These are phyloP conservation scores for Physaria fendleri DNA, from an alignment of 345 rosid species.

Conservation along the genomic window DNA sequence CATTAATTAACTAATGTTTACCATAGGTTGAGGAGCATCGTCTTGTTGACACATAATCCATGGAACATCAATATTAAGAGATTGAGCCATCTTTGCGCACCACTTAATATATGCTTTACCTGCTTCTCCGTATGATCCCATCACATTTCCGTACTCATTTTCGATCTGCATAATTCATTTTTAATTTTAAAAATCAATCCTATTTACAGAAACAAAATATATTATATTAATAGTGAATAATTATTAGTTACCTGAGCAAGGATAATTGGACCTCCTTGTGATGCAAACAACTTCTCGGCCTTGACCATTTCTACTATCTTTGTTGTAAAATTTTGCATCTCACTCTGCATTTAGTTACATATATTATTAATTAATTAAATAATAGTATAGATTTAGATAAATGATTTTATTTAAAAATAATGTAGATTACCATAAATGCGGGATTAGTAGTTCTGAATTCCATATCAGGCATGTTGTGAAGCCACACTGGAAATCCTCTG, in stretches of 20 bases:
- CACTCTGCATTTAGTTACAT: constrained; percentile 29
- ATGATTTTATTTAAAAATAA: neutral
- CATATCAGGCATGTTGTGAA: constrained; percentile 44
- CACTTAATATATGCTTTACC: constrained; percentile 29
- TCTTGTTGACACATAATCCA: constrained; percentile 60
- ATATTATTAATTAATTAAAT: neutral
- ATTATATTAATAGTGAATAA: no score
- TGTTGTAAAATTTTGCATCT: constrained; percentile 68
- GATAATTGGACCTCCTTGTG: constrained; percentile 80
- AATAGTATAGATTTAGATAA: neutral
- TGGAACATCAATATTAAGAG: constrained; percentile 41
- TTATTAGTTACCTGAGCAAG: constrained; percentile 55
- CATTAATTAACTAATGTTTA: neutral
- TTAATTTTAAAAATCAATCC: no score
- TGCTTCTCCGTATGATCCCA: constrained; percentile 15
- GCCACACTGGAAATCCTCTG: constrained; percentile 65
- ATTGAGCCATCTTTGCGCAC: constrained; percentile 36
- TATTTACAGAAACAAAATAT: no score
- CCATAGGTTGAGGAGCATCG: constrained; percentile 45
- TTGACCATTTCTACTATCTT: constrained; percentile 58
- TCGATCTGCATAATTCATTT: no score
- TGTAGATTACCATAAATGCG: constrained; percentile 39
- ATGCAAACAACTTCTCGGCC: constrained; percentile 48
- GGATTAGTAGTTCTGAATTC: constrained; percentile 45
- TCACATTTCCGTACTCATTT: constrained; percentile 36